Evolutionary conservation across 163 green algal genomes (phyloP), one percentile per base, ranked within the genome.

Genomic region (Chlorella variabilis): DNA sequence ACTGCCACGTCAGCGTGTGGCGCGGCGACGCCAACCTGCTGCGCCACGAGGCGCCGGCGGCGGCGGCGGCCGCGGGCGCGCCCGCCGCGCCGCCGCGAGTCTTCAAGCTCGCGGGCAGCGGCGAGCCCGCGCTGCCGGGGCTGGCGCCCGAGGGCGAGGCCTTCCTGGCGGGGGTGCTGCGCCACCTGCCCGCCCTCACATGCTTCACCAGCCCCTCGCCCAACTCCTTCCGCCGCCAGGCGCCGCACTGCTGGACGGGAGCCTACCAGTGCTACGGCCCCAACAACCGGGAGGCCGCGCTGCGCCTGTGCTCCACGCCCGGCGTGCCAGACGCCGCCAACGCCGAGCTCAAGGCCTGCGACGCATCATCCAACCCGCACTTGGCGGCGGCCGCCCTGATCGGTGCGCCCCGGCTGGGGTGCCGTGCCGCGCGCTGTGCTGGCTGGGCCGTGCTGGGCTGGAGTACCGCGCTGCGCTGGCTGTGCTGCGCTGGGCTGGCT

Each of bases 91-190:
- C 33, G 8, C 65, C 49, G 1, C 66, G 41, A 6, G 20, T 70
- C 41, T 48, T n/a, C 25, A 69, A 62, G 58, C 36, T 33, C 58
- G 56, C 68, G 25, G 45, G 54, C 49, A 6, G 21, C 15, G 51
- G 33, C 31, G 78, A n/a, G 15, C 75, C 61, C 8, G 42, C 68
- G 20, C 58, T 77, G 56, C 82, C 33, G 0, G 42, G 34, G 39
- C 77, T 92, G 42, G 81, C 62, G 21, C 27, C 29, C 36, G 42
- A 29, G 15, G 87, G 75, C 27, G 66, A 76, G 56, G 63, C 59
- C 31, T 96, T 95, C 66, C 36, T 92, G 18, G 90, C 89, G 0
- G 92, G 92, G 25, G 17, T 96, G 36, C 80, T 96, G 56, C 4
- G 67, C 20, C 78, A 92, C 76, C 76, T 96, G 80, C 88, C 90